Evolutionary conservation across 306 rosid genomes (phyloP).

Genomic region (Boehmeria nivea): DNA sequence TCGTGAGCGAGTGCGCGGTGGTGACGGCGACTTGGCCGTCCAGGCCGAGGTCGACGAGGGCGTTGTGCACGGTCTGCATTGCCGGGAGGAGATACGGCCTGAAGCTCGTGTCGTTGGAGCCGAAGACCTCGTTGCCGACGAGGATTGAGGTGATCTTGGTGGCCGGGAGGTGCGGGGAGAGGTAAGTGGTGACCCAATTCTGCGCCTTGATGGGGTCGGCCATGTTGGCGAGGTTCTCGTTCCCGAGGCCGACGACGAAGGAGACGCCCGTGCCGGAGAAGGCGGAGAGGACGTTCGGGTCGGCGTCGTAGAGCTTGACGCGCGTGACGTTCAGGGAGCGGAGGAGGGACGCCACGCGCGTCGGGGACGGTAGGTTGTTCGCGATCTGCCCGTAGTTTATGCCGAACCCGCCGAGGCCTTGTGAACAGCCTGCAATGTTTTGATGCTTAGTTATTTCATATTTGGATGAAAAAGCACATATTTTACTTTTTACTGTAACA

Average conservation of each 20-base stretch:
- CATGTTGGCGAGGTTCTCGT: conserved; percentile 52
- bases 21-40: conserved; percentile 49
- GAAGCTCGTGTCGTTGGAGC: conserved; percentile 31
- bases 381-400: conserved; percentile 90
- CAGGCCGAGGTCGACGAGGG: conserved; percentile 56
- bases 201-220: conserved; percentile 53
- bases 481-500: no score
- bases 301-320: conserved; percentile 86
- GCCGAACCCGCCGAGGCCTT: conserved; percentile 44
- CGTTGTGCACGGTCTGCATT: conserved; percentile 53
- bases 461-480: no score
- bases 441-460: no score
- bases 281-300: conserved; percentile 69
- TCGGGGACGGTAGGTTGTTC: conserved; percentile 63
- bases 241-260: conserved; percentile 68
- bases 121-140: conserved; percentile 74
- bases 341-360: conserved; percentile 54
- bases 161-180: conserved; percentile 49
- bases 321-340: conserved; percentile 52
- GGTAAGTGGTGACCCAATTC: conserved; percentile 51
- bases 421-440: neutral
- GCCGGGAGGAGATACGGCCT: conserved; percentile 57
- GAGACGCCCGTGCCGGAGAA: conserved; percentile 59
- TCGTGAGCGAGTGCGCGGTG: conserved; percentile 60
- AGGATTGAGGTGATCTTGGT: conserved; percentile 60